A percentile compares a stretch with the other conserved stretches of the same genome.
phyloP scores from a whole-genome alignment of 768 basidiomycete genomes.

The Lactarius evosmus region DNA sequence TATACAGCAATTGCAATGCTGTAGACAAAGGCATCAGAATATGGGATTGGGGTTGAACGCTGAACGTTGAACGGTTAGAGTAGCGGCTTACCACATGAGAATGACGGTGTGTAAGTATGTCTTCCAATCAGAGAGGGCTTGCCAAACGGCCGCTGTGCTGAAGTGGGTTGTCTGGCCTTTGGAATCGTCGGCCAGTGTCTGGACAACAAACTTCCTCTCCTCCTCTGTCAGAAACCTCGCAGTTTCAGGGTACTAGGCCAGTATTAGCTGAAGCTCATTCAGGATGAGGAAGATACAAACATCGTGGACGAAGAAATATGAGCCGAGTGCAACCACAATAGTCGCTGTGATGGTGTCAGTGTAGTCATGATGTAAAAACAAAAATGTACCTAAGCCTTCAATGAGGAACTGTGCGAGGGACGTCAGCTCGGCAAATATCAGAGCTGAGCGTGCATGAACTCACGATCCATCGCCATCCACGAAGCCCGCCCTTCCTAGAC shows the following conservation, averaged over 20 bases:
- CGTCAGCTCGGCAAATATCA: not conserved
- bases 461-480: constrained; percentile 51
- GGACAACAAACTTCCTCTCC: constrained; percentile 36
- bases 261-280: not conserved
- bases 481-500: constrained; percentile 31
- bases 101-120: constrained; percentile 38
- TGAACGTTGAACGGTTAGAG: not conserved
- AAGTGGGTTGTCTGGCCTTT: constrained; percentile 36
- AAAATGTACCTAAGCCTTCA: constrained; percentile 45
- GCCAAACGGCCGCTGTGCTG: constrained; percentile 36
- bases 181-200: constrained; percentile 32
- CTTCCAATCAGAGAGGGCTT: constrained; percentile 35
- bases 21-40: not conserved
- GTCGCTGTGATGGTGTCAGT: constrained; percentile 12
- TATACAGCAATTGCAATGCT: constrained; percentile 48
- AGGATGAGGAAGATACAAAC: constrained; percentile 28
- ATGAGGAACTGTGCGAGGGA: constrained; percentile 40
- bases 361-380: not conserved
- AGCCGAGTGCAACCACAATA: constrained; percentile 40
- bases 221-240: constrained; percentile 41
- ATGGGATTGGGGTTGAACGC: not conserved
- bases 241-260: constrained; percentile 40
- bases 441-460: constrained; percentile 28
- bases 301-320: constrained; percentile 43
- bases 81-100: constrained; percentile 34